Conservation (phyloP, 192 early-diverging fungal species). For the Backusella australiensis region DNA sequence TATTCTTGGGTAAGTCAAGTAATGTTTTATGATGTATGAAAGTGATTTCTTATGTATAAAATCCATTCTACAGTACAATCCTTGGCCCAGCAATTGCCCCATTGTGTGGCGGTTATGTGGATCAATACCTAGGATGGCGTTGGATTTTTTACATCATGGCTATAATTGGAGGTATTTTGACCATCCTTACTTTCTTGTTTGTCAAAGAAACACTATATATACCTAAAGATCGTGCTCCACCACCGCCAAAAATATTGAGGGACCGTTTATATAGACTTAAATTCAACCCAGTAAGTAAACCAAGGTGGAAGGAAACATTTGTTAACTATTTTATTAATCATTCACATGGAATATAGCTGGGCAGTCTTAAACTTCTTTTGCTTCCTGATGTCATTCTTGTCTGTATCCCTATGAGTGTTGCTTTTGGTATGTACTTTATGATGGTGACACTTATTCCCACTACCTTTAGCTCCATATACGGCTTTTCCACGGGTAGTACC, state of each 20-base stretch:
- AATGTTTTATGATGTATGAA: background rate
- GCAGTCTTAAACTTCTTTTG: slow-evolving; percentile 21
- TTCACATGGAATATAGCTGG: background rate
- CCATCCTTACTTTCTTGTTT: slow-evolving; percentile 45
- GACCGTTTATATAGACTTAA: slow-evolving; percentile 21
- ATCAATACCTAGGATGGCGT: slow-evolving; percentile 33
- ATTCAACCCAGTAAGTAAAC: slow-evolving; percentile 20
- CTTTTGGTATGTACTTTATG: slow-evolving; percentile 51
- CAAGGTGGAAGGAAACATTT: background rate
- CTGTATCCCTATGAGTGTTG: slow-evolving; percentile 37
- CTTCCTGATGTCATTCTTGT: slow-evolving; percentile 20
- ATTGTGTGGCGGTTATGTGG: slow-evolving; percentile 38
- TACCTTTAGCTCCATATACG: slow-evolving; percentile 42
- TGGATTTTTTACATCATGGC: slow-evolving; percentile 58
- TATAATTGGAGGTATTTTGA: slow-evolving; percentile 51
- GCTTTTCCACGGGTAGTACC: slow-evolving; percentile 36
- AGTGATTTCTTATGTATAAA: background rate
- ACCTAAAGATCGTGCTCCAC: background rate
- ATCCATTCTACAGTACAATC: slow-evolving; percentile 19
- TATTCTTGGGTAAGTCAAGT: slow-evolving; percentile 22
- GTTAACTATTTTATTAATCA: background rate
- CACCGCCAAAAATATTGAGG: background rate
- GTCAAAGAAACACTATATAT: slow-evolving; percentile 56
- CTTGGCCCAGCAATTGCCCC: slow-evolving; percentile 41
- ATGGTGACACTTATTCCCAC: slow-evolving; percentile 43